phyloP scores from a whole-genome alignment of 306 rosid species.

The Quercus glauca region DNA sequence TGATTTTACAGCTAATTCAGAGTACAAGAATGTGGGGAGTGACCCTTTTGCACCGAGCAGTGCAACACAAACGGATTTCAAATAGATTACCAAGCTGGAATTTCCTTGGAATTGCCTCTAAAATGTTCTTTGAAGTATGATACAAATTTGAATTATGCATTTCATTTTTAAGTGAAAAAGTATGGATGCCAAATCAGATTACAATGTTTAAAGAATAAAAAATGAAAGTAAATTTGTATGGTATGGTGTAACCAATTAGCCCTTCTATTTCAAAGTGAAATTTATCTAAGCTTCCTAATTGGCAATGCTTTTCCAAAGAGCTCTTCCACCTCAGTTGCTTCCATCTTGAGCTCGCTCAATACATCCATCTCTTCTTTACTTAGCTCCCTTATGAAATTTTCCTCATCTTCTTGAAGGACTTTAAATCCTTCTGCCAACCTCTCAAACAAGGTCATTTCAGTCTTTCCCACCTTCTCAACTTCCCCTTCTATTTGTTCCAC shows the following conservation, averaged over 20 bases:
- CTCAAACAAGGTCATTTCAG: conserved; percentile 62
- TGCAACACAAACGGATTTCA: no score
- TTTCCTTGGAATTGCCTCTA: not conserved
- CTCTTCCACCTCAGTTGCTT: conserved; percentile 69
- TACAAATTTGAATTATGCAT: not conserved
- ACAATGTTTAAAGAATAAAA: conserved; percentile 5
- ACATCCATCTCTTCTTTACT: conserved; percentile 75
- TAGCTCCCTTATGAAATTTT: conserved; percentile 55
- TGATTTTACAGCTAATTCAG: no score
- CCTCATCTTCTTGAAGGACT: conserved; percentile 68
- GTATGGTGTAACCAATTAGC: conserved; percentile 11
- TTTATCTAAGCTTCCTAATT: conserved; percentile 66
- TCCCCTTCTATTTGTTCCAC: conserved; percentile 73
- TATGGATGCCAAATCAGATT: conserved; percentile 3
- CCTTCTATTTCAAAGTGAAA: not conserved
- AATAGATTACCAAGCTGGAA: not conserved
- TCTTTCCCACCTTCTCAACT: conserved; percentile 65
- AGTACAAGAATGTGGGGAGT: no score
- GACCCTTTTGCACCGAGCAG: no score
- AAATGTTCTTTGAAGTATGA: no score
- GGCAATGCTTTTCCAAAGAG: conserved; percentile 79
- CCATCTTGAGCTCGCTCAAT: conserved; percentile 67
- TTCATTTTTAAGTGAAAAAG: not conserved
- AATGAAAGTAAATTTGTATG: conserved; percentile 1
- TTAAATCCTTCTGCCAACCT: conserved; percentile 71